Evolutionary conservation across 2,329 filamentous ascomycete genomes (phyloP).

Genomic region (Cladophialophora immunda): DNA sequence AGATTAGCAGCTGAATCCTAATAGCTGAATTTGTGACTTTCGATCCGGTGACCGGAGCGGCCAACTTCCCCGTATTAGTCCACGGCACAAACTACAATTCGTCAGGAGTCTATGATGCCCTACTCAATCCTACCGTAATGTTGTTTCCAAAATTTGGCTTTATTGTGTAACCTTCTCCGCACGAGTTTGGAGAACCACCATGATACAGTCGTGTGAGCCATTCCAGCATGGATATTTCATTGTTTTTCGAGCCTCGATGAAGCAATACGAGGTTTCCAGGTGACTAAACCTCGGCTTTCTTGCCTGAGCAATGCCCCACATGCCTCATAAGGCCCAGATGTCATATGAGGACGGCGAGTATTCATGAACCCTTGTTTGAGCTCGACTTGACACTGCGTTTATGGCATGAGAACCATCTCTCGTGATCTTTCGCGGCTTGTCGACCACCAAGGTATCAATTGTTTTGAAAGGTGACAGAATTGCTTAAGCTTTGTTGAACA

Average conservation of each 20-base stretch:
- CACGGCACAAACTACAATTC: neutral
- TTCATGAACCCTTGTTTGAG: neutral
- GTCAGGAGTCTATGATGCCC: neutral
- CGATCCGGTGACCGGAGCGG: no score
- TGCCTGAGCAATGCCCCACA: neutral
- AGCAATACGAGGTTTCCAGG: neutral
- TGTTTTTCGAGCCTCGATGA: no score
- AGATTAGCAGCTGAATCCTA: neutral
- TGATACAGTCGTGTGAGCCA: neutral
- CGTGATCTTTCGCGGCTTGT: neutral
- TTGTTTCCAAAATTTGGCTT: neutral
- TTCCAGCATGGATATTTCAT: neutral
- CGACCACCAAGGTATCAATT: neutral
- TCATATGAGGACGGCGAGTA: neutral
- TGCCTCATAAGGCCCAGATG: neutral
- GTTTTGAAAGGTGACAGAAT: neutral
- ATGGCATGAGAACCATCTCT: neutral
- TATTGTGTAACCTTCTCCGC: neutral
- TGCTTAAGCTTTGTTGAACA: neutral
- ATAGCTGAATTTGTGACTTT: no score
- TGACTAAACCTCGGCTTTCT: neutral
- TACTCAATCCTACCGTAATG: neutral
- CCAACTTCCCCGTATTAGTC: neutral
- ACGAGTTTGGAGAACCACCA: neutral
- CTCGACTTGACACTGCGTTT: neutral